These are phyloP conservation scores for Cyamopsis tetragonoloba DNA, from an alignment of 306 rosid genomes.

Conservation along the genomic window DNA sequence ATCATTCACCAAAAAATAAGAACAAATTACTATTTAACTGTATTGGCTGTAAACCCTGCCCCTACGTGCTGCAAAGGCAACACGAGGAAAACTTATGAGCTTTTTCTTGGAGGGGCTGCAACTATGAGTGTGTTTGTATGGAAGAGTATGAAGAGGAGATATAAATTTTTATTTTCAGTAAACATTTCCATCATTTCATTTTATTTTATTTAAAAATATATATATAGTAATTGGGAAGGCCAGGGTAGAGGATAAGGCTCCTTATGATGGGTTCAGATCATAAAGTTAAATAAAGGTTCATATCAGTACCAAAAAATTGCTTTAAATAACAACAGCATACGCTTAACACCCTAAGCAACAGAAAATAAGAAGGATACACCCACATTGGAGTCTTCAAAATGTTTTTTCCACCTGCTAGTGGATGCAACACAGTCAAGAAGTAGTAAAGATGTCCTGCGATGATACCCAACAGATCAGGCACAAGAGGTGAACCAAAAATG, in stretches of 20 bases:
- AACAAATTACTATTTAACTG: background rate
- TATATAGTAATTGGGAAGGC: background rate
- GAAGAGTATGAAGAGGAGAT: background rate
- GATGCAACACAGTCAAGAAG: conserved; percentile 94
- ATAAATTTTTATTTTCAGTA: background rate
- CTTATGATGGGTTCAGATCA: background rate
- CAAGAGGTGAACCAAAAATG: conserved; percentile 66
- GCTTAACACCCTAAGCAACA: conserved; percentile 10
- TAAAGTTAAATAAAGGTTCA: background rate
- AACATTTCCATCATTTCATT: background rate
- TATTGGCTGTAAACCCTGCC: background rate
- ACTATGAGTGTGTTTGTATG: background rate
- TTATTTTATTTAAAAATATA: background rate
- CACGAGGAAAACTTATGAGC: too few species aligned
- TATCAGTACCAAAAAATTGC: background rate
- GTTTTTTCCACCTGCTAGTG: conserved; percentile 82
- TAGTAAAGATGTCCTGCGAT: conserved; percentile 92
- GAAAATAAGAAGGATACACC: conserved; percentile 80
- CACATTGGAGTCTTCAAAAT: conserved; percentile 75
- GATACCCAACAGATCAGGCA: conserved; percentile 79
- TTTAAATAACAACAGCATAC: background rate
- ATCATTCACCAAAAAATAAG: background rate
- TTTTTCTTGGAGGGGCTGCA: too few species aligned
- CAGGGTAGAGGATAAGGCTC: background rate
- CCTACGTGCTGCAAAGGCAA: conserved; percentile 9